Evolutionary conservation across 805 yeast genomes (phyloP), one percentile per base, ranked within the genome.

Genomic region (Candida peoriensis): DNA sequence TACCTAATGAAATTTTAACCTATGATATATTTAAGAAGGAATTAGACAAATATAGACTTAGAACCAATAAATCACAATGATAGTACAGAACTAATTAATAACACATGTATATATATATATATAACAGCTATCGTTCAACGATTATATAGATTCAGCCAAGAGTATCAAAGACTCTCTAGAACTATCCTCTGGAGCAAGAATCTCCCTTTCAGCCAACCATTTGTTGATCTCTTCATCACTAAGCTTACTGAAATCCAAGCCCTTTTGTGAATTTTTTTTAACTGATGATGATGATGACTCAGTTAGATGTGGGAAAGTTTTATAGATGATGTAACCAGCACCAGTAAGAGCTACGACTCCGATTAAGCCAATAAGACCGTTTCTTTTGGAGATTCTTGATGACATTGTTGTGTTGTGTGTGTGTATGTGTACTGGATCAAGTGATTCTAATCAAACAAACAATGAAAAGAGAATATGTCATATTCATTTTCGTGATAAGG

Each of bases 1-100:
- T 87, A 8, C 63, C 64, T 7, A 74, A 78, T 47, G 81, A 79
- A 28, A 19, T 18, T 25, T 25, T 25, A 11, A 25, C 28, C 4
- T n/a, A 25, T n/a, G n/a, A n/a, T 3, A 13, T 25, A 11, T 25
- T 25, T 11, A 25, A 25, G 15, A 25, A 25, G 15, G 28, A 18
- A 7, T 25, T 25, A n/a, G 14, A 29, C 13, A n/a, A 8, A 8
- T 29, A 21, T 14, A 29, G 21, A n/a, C n/a, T n/a, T n/a, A n/a
- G n/a, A n/a, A n/a, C n/a, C n/a, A n/a, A n/a, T n/a, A n/a, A n/a
- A n/a, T n/a, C n/a, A n/a, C n/a, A n/a, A n/a, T n/a, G n/a, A n/a
- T n/a, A n/a, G n/a, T n/a, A n/a, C n/a, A n/a, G n/a, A n/a, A n/a
- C n/a, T n/a, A n/a, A n/a, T n/a, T n/a, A n/a, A n/a, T n/a, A n/a